Evolutionary conservation across 345 rosid species (phyloP), one percentile per base, ranked within the genome.

Genomic region (Moringa oleifera): DNA sequence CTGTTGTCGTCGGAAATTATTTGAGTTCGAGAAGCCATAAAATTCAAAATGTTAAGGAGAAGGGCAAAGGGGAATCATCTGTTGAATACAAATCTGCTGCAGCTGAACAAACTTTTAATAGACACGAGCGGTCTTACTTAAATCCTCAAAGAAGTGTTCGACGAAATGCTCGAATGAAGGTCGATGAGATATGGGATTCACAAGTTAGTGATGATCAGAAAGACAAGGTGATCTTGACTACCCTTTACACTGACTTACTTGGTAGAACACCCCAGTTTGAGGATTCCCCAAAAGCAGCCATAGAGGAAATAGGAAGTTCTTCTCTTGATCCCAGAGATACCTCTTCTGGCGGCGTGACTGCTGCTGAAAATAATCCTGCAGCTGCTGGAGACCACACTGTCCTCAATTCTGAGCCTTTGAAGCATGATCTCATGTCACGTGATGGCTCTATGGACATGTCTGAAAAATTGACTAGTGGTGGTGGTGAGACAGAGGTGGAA

Each of bases 111-210:
- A 15, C 13, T 41, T 2, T 41, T 7, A 71, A 60, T 52, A 63
- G 64, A 64, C 53, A 31, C 0, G 63, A 52, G 20, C 69, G 67
- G 59, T 71, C 80, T 53, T 52, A 58, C 20, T 58, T 72, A 57
- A 73, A 65, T 7, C 66, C 72, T 16, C 83, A 81, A 41, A 76
- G 79, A 72, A 72, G 84, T 74, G 80, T 73, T 18, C 69, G 86
- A 59, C 69, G 85, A 66, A 82, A 81, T 59, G 70, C 76, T 21
- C 70, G 79, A 62, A 70, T 59, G 47, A 72, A 66, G 68, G 77
- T 73, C 31, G 77, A 68, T 20, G 77, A 68, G 50, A 73, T 73
- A 49, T 70, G 72, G 73, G 82, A 73, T 25, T 65, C 66, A 10
- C 72, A 65, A 21, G 69, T 63, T 37, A 59, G 64, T 20, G 64